Percentiles rank a stretch among this genome's conserved stretches.
Evolutionary conservation across 2,329 filamentous ascomycete species (phyloP).

Genomic region (Penicillium fuscoglaucum): DNA sequence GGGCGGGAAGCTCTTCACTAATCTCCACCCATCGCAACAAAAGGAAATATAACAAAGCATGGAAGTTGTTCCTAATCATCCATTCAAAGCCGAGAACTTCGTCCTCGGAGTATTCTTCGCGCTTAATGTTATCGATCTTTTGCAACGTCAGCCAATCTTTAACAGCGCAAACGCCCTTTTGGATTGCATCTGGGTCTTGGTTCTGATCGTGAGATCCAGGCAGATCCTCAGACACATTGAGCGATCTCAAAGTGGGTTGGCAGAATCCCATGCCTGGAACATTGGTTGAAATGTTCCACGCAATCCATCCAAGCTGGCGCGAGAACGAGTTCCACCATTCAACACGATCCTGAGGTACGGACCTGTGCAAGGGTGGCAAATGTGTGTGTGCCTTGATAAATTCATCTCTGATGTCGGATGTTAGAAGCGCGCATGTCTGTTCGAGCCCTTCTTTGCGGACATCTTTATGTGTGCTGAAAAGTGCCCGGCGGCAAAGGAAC

Average conservation of each 20-base stretch:
- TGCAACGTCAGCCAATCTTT: background rate
- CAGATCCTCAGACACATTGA: background rate
- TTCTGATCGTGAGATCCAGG: background rate
- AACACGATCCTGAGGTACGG: background rate
- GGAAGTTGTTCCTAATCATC: background rate
- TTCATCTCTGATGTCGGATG: slow-evolving; percentile 12
- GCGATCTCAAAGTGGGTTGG: background rate
- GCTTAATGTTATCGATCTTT: background rate
- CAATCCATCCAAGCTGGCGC: slow-evolving; percentile 28
- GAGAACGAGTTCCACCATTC: slow-evolving; percentile 23
- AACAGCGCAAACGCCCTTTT: background rate
- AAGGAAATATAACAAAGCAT: background rate
- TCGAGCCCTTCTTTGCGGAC: slow-evolving; percentile 16
- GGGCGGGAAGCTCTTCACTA: background rate
- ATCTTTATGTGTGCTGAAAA: slow-evolving; percentile 13
- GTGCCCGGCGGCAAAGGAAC: slow-evolving; percentile 27
- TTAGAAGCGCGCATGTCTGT: slow-evolving; percentile 3
- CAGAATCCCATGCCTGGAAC: background rate
- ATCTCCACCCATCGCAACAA: background rate
- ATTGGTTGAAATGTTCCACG: slow-evolving; percentile 23
- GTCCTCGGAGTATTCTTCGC: background rate
- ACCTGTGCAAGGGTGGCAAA: slow-evolving; percentile 11
- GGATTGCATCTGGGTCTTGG: background rate
- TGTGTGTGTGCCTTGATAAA: slow-evolving; percentile 7
- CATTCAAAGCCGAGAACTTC: background rate